Percentiles rank a stretch among this genome's conserved stretches.
phyloP scores from a whole-genome alignment of 306 rosid species.

The Astragalus glycyphyllos region DNA sequence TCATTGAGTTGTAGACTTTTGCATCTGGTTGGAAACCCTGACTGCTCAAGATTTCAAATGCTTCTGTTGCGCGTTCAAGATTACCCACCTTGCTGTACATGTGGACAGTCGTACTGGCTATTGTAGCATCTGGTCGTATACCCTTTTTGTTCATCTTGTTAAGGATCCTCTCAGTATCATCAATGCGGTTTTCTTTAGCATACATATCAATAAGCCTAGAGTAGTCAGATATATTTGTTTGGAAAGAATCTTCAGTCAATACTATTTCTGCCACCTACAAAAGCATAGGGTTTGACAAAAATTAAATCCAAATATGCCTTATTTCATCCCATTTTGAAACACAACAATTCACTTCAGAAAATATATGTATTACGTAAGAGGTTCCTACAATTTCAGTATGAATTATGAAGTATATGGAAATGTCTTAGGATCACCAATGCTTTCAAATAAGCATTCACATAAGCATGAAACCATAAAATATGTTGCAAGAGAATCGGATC shows the following conservation, averaged over 20 bases:
- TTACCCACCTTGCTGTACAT: conserved; percentile 85
- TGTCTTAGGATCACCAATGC: conserved; percentile 16
- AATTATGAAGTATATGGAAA: background rate
- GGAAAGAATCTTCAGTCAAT: conserved; percentile 76
- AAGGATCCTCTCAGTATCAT: conserved; percentile 79
- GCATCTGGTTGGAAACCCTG: conserved; percentile 75
- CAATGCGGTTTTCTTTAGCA: conserved; percentile 66
- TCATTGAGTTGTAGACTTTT: conserved; percentile 69
- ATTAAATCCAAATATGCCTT: conserved; percentile 27
- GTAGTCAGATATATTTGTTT: conserved; percentile 73
- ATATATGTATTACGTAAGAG: conserved; percentile 22
- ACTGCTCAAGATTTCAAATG: conserved; percentile 63
- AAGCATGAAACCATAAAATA: conserved; percentile 18
- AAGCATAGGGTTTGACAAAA: conserved; percentile 45
- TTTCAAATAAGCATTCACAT: conserved; percentile 18
- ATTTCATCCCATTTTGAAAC: conserved; percentile 12
- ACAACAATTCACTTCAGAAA: background rate
- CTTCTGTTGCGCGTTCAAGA: conserved; percentile 65
- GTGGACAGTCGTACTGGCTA: conserved; percentile 62
- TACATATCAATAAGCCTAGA: conserved; percentile 68
- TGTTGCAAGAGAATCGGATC: background rate
- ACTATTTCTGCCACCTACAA: conserved; percentile 79
- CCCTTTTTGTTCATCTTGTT: conserved; percentile 77
- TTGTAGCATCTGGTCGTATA: conserved; percentile 59
- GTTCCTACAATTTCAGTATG: too few species aligned